Conservation (phyloP, 2,329 filamentous ascomycete species). For the Aspergillus pseudotamarii region DNA sequence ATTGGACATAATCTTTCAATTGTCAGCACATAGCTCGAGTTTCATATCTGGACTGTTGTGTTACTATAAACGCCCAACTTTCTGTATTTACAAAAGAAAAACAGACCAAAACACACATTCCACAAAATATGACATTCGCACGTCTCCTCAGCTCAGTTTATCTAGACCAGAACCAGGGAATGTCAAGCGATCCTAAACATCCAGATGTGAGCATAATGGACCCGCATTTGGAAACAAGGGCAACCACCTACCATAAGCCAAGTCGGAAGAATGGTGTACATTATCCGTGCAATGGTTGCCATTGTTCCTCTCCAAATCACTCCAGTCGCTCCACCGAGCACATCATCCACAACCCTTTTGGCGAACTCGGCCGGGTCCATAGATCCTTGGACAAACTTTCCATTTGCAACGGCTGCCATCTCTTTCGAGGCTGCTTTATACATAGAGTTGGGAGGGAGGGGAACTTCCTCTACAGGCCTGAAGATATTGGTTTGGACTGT, state of each 20-base stretch:
- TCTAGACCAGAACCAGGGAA: neutral
- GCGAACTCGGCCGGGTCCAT: conserved; percentile 20
- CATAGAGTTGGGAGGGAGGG: conserved; percentile 22
- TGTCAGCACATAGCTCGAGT: too few relatives aligned
- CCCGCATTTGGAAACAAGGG: too few relatives aligned
- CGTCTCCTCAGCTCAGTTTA: neutral
- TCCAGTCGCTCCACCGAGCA: conserved; percentile 25
- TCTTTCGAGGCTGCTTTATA: conserved; percentile 19
- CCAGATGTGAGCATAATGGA: neutral
- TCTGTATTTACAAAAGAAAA: neutral
- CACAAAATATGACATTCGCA: neutral
- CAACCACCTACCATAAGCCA: conserved; percentile 21
- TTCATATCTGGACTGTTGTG: too few relatives aligned
- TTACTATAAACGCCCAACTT: too few relatives aligned
- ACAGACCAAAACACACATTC: neutral
- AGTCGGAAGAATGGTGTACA: conserved; percentile 11
- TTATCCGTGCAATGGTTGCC: conserved; percentile 13
- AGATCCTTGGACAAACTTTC: conserved; percentile 3
- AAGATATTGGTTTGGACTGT: conserved; percentile 23
- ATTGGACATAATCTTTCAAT: too few relatives aligned
- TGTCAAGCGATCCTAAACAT: neutral
- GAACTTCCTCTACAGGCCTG: neutral
- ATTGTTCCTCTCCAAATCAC: conserved; percentile 24
- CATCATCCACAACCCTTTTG: conserved; percentile 23
- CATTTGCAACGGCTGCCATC: conserved; percentile 6